A percentile compares a stretch with the other conserved stretches of the same genome.
Evolutionary conservation across 2,329 filamentous ascomycete genomes (phyloP).

Genomic region (Epichloe baconii): DNA sequence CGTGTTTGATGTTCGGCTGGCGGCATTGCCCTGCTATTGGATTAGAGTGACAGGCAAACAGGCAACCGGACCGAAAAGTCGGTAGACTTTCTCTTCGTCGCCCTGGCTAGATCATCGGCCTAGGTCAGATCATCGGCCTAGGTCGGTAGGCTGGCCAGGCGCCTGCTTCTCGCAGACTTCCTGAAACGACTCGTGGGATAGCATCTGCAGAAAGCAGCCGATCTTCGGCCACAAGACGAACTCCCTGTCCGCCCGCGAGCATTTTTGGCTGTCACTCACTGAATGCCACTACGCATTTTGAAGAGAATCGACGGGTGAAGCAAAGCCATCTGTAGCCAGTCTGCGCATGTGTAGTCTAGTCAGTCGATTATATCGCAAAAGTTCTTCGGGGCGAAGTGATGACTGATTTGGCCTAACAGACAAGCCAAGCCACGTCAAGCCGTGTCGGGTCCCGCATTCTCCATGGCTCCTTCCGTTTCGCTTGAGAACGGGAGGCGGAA

Average conservation of each 20-base stretch:
- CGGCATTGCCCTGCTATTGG: constrained; percentile 5
- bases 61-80: constrained; percentile 7
- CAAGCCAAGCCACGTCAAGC: constrained; percentile 5
- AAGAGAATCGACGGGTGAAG: background rate
- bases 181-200: background rate
- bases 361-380: background rate
- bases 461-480: constrained; percentile 5
- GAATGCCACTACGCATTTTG: background rate
- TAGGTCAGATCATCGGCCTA: background rate
- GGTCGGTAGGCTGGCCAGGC: background rate
- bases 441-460: constrained; percentile 1
- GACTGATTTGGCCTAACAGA: background rate
- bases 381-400: background rate
- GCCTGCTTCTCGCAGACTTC: background rate
- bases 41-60: constrained; percentile 6
- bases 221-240: background rate
- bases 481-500: constrained; percentile 2
- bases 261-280: no score
- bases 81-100: constrained; percentile 4
- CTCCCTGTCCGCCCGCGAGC: background rate
- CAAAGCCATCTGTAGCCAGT: background rate
- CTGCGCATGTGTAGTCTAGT: background rate
- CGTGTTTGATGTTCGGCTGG: constrained; percentile 6
- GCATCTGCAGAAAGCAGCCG: background rate
- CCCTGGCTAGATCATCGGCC: background rate